These are phyloP conservation scores for Microbotryum saponariae DNA, from an alignment of 1,284 basidiomycete genomes.

Conservation along the genomic window DNA sequence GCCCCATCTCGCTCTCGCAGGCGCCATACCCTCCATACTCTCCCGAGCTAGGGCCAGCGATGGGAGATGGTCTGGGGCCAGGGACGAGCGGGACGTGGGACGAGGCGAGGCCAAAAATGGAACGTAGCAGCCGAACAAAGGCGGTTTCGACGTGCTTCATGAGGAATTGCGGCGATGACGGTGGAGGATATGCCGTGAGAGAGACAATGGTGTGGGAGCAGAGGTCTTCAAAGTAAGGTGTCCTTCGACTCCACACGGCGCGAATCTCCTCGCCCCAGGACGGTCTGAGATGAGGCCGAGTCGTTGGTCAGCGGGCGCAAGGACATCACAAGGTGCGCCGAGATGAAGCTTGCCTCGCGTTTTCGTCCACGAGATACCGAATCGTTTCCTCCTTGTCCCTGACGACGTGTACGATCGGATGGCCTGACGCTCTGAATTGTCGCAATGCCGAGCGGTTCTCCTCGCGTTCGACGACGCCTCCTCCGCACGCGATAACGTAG, in stretches of 20 bases:
- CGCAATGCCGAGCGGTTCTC: conserved; percentile 48
- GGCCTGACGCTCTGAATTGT: conserved; percentile 60
- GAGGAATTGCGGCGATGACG: conserved; percentile 26
- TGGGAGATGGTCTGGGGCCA: conserved; percentile 14
- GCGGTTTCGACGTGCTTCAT: conserved; percentile 35
- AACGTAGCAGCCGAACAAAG: conserved; percentile 31
- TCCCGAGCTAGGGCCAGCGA: conserved; percentile 17
- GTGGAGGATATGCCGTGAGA: conserved; percentile 29
- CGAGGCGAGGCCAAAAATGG: conserved; percentile 30
- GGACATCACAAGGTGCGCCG: conserved; percentile 77
- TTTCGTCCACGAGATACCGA: conserved; percentile 55
- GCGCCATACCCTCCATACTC: conserved; percentile 30
- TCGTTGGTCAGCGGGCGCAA: conserved; percentile 52
- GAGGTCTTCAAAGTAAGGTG: conserved; percentile 27
- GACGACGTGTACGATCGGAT: conserved; percentile 60
- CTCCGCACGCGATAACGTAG: conserved; percentile 80
- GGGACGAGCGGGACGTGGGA: conserved; percentile 26
- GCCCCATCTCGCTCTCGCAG: conserved; percentile 22
- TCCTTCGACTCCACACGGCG: conserved; percentile 31
- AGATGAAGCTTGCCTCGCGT: conserved; percentile 71
- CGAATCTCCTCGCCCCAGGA: conserved; percentile 46
- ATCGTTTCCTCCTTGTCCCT: conserved; percentile 63
- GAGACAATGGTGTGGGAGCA: conserved; percentile 34
- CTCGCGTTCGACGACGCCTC: conserved; percentile 83
- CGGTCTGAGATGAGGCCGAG: conserved; percentile 72